Percentiles rank a stretch among this genome's conserved stretches.
phyloP scores from a whole-genome alignment of 176 grass and related monocot genomes.

The Oryza coarctata region DNA sequence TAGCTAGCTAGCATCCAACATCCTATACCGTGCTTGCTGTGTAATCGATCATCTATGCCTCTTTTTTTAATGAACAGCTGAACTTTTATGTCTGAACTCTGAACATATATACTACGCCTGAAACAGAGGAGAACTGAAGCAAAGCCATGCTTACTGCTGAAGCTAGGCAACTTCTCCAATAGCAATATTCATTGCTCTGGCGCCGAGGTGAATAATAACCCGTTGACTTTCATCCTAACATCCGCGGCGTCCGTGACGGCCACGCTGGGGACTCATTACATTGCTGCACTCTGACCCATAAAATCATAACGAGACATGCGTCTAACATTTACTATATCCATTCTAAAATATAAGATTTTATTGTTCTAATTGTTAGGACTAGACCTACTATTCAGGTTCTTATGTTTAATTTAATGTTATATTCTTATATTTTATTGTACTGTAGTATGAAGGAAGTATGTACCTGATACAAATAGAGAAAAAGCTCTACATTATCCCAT shows the following conservation, averaged over 20 bases:
- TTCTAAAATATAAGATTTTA: too few relatives aligned
- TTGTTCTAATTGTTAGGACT: too few relatives aligned
- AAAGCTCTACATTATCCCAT: neutral
- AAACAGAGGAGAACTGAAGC: neutral
- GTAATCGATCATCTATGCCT: neutral
- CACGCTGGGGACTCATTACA: neutral
- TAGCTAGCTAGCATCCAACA: neutral
- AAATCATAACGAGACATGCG: neutral
- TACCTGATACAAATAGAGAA: neutral
- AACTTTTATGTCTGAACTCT: neutral
- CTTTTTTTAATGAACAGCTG: neutral
- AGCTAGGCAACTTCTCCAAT: neutral
- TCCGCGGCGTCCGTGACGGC: neutral
- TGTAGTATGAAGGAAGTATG: too few relatives aligned
- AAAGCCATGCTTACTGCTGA: conserved; percentile 18
- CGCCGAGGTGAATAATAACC: neutral
- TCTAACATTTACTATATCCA: too few relatives aligned
- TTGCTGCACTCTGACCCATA: neutral
- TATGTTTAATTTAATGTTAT: too few relatives aligned
- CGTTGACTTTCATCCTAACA: neutral
- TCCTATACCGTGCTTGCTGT: neutral
- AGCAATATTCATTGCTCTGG: neutral
- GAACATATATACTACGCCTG: neutral
- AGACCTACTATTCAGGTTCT: too few relatives aligned
- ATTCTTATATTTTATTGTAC: too few relatives aligned